Evolutionary conservation across 192 early-diverging fungal species (phyloP), one percentile per base, ranked within the genome.

Genomic region (Entophlyctis luteolus): DNA sequence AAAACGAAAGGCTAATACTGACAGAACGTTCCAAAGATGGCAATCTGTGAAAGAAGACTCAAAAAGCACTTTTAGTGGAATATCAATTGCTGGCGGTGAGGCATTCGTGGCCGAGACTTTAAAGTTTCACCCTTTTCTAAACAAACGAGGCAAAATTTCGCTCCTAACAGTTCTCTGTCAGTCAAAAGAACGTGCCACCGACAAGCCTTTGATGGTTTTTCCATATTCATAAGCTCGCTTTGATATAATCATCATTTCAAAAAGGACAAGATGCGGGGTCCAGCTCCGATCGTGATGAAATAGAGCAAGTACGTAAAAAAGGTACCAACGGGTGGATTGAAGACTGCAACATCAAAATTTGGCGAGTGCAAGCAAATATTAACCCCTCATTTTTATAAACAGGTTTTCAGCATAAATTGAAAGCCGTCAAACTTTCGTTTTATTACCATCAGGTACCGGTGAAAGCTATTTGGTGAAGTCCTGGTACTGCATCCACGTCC

Each of bases 161-260:
- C n/a, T n/a, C n/a, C n/a, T n/a, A n/a, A n/a, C n/a, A n/a, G n/a
- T n/a, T n/a, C n/a, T n/a, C n/a, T n/a, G n/a, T n/a, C n/a, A n/a
- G n/a, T n/a, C n/a, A n/a, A n/a, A n/a, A n/a, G n/a, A n/a, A n/a
- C n/a, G n/a, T n/a, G n/a, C n/a, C n/a, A n/a, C n/a, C n/a, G n/a
- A n/a, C n/a, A n/a, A n/a, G n/a, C n/a, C n/a, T n/a, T n/a, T 83
- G 28, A 79, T 72, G 72, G 70, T 84, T 31, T 84, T 82, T 47
- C 74, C 81, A 45, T 83, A 70, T 79, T 39, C n/a, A n/a, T n/a
- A n/a, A n/a, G n/a, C n/a, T n/a, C n/a, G n/a, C n/a, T n/a, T n/a
- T n/a, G n/a, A n/a, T 62, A 62, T 48, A 10, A 2, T 49, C 25
- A 31, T 34, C 32, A 14, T 23, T 52, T 16, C 5, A 18, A 28